phyloP scores from a whole-genome alignment of 192 early-diverging fungal species.

The Neocallimastix lanati region DNA sequence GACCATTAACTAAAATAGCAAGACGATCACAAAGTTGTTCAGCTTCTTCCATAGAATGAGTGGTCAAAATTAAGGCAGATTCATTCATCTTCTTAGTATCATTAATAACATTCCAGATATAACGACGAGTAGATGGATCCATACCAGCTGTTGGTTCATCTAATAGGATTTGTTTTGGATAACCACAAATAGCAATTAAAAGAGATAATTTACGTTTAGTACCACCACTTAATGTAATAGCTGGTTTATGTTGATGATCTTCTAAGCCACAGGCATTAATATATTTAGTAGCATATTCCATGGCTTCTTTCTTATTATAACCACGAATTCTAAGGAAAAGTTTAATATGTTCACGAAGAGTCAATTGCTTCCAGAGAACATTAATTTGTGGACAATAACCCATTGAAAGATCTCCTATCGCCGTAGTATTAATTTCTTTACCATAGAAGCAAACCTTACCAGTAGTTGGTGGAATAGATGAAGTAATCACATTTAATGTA shows the following conservation, averaged over 20 bases:
- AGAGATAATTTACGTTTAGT: slow-evolving; percentile 5
- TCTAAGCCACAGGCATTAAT: slow-evolving; percentile 12
- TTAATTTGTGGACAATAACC: slow-evolving; percentile 23
- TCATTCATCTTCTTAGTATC: neutral
- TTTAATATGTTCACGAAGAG: slow-evolving; percentile 17
- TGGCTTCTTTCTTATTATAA: slow-evolving; percentile 2
- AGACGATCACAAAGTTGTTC: neutral
- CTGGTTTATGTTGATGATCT: slow-evolving; percentile 6
- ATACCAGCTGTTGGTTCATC: slow-evolving; percentile 21
- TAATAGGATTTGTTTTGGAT: slow-evolving; percentile 8
- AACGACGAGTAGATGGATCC: slow-evolving; percentile 22
- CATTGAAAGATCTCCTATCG: neutral
- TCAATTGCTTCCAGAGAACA: slow-evolving; percentile 13
- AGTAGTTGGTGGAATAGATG: neutral
- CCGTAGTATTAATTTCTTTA: neutral
- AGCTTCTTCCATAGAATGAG: neutral
- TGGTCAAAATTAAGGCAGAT: neutral
- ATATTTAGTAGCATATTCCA: slow-evolving; percentile 3
- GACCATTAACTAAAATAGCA: too few species aligned
- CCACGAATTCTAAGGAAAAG: slow-evolving; percentile 20
- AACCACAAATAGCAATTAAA: slow-evolving; percentile 5
- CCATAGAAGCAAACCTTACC: neutral
- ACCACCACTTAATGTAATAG: slow-evolving; percentile 8
- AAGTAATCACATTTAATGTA: slow-evolving; percentile 1
- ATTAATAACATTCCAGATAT: slow-evolving; percentile 26